phyloP scores from a whole-genome alignment of 768 basidiomycete species.

The Pleurotus giganteus region DNA sequence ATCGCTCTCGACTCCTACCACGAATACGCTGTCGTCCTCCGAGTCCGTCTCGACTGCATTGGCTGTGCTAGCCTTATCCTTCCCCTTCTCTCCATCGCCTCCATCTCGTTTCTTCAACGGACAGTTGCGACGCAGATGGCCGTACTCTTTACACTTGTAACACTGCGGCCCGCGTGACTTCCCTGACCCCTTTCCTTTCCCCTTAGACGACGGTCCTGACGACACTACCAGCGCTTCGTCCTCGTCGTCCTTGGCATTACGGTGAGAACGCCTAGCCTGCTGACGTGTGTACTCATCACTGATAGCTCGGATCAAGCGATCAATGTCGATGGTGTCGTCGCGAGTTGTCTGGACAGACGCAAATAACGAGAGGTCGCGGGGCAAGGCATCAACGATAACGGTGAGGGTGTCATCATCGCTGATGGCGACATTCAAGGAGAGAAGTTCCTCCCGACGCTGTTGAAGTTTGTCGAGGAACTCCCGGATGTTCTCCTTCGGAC shows the following conservation, averaged over 20 bases:
- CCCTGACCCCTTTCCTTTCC: slow-evolving; percentile 10
- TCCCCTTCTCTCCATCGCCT: slow-evolving; percentile 6
- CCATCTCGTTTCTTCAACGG: slow-evolving; percentile 15
- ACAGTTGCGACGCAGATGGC: slow-evolving; percentile 23
- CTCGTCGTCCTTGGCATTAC: slow-evolving; percentile 14
- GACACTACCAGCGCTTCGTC: slow-evolving; percentile 19
- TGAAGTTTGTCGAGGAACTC: slow-evolving; percentile 23
- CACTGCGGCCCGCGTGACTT: too few relatives aligned
- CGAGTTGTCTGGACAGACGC: slow-evolving; percentile 10
- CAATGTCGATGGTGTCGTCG: background rate
- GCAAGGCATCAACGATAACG: slow-evolving; percentile 28
- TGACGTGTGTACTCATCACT: slow-evolving; percentile 25
- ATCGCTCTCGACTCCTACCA: background rate
- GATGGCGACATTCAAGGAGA: slow-evolving; percentile 25
- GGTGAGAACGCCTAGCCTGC: background rate
- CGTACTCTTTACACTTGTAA: slow-evolving; percentile 26
- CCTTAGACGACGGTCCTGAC: slow-evolving; percentile 2
- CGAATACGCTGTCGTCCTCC: background rate
- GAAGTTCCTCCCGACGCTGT: slow-evolving; percentile 21
- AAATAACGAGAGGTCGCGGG: slow-evolving; percentile 23
- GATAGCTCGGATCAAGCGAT: slow-evolving; percentile 17
- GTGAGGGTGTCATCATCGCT: slow-evolving; percentile 27
- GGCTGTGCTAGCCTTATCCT: slow-evolving; percentile 10
- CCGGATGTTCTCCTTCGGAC: slow-evolving; percentile 24
- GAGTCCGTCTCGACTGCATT: slow-evolving; percentile 15